These are phyloP conservation scores for Thraustochytrium sp. DNA, from an alignment of 352 stramenopile species.

Conservation along the genomic window DNA sequence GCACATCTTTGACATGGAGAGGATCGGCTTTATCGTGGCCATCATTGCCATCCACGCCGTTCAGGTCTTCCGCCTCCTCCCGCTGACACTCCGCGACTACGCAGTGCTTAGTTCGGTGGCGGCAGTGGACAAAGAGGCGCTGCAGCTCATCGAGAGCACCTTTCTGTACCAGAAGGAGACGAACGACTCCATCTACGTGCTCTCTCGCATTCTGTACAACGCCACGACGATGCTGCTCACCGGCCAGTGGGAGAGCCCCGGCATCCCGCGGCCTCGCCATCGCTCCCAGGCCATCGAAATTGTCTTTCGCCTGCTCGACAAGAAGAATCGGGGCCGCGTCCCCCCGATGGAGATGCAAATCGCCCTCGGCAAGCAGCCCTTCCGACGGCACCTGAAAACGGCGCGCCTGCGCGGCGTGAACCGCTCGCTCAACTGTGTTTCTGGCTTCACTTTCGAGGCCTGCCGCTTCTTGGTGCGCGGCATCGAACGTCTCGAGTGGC, in stretches of 20 bases:
- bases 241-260: background rate
- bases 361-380: background rate
- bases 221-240: background rate
- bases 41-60: background rate
- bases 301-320: background rate
- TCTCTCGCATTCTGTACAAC: background rate
- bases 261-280: background rate
- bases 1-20: background rate
- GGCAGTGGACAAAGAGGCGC: background rate
- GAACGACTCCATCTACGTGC: slow-evolving; percentile 15
- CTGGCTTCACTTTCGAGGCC: background rate
- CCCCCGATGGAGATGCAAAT: background rate
- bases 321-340: background rate
- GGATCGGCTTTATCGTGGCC: background rate
- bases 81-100: background rate
- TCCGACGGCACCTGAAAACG: background rate
- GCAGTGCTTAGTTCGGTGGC: background rate
- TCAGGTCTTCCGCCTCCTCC: background rate
- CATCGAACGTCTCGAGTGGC: background rate
- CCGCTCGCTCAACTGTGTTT: background rate
- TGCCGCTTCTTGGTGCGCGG: background rate
- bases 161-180: slow-evolving; percentile 15
- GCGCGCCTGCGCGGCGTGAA: background rate
- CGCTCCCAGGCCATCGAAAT: background rate
- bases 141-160: slow-evolving; percentile 3